Evolutionary conservation across 208 protist genomes (phyloP).

Genomic region (Naegleria fowleri): DNA sequence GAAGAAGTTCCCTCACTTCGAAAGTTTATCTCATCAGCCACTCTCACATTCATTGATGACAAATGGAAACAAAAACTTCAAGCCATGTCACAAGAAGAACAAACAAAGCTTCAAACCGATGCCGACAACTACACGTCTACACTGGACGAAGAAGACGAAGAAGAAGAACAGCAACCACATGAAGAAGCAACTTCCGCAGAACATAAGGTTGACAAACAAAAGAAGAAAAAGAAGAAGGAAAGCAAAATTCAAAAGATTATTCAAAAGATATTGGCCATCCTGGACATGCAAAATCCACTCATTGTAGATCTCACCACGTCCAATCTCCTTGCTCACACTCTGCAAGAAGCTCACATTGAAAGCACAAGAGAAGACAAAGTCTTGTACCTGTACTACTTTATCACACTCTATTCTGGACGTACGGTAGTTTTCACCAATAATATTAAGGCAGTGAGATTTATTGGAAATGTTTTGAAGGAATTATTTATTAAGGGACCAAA

Average conservation of each 20-base stretch:
- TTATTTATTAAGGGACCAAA: not conserved
- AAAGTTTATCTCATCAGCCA: slow-evolving; percentile 77
- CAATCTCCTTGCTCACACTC: slow-evolving; percentile 61
- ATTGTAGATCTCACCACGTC: slow-evolving; percentile 71
- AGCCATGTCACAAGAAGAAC: slow-evolving; percentile 64
- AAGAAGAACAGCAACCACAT: slow-evolving; percentile 34
- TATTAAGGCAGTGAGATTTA: not conserved
- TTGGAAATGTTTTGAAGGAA: not conserved
- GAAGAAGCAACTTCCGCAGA: not conserved
- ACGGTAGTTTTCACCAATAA: slow-evolving; percentile 83
- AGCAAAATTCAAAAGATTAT: slow-evolving; percentile 26
- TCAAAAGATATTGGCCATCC: not conserved
- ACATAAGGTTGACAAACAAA: not conserved
- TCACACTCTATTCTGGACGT: slow-evolving; percentile 34
- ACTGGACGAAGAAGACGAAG: slow-evolving; percentile 63
- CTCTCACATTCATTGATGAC: slow-evolving; percentile 77
- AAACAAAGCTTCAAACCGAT: slow-evolving; percentile 74
- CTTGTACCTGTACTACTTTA: slow-evolving; percentile 44
- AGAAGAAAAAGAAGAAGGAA: not conserved
- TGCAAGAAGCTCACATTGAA: slow-evolving; percentile 78
- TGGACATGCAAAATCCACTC: slow-evolving; percentile 40
- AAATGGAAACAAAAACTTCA: slow-evolving; percentile 64
- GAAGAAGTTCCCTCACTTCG: slow-evolving; percentile 54
- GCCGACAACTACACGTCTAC: slow-evolving; percentile 84
- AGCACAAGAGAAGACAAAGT: slow-evolving; percentile 79